Evolutionary conservation across 2,329 filamentous ascomycete genomes (phyloP).

Genomic region (Neofusicoccum parvum): DNA sequence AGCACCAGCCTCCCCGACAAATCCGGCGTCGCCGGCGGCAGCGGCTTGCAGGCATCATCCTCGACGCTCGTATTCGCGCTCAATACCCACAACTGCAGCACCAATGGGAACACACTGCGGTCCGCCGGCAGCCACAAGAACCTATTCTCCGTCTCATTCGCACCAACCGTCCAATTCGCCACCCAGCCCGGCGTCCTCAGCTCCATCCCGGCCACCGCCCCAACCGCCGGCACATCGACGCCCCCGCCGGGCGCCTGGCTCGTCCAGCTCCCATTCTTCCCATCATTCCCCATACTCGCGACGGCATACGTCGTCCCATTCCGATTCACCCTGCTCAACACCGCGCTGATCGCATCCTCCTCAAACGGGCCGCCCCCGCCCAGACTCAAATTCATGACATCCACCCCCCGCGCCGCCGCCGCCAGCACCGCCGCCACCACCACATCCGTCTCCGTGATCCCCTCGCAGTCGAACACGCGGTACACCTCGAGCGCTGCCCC

Average conservation of each 20-base stretch:
- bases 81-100: background rate
- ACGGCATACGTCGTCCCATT: background rate
- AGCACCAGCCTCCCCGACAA: background rate
- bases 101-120: background rate
- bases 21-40: background rate
- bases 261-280: background rate
- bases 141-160: background rate
- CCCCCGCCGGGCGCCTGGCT: background rate
- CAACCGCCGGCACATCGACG: background rate
- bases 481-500: background rate
- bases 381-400: background rate
- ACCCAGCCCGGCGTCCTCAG: background rate
- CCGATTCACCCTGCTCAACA: background rate
- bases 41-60: background rate
- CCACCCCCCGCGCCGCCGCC: background rate
- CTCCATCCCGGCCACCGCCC: background rate
- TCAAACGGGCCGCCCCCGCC: background rate
- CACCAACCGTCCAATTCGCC: background rate
- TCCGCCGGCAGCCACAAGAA: background rate
- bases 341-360: background rate
- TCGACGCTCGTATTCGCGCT: background rate
- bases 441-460: background rate
- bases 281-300: background rate
- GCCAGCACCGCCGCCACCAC: background rate
- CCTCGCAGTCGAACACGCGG: slow-evolving; percentile 2